These are phyloP conservation scores for Aspergillus ellipticus DNA, from an alignment of 495 filamentous ascomycete species.

Conservation along the genomic window DNA sequence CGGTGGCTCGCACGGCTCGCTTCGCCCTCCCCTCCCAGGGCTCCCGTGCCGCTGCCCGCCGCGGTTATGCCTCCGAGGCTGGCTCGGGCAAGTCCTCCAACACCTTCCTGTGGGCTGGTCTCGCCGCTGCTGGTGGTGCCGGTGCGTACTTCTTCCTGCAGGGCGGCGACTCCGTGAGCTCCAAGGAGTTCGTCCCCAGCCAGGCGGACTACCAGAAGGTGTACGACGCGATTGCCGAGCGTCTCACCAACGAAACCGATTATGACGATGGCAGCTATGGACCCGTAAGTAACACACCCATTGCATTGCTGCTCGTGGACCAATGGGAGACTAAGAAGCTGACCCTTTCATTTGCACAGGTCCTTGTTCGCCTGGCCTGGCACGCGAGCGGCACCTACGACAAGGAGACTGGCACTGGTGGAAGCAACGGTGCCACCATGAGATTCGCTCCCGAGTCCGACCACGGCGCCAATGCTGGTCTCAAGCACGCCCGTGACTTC, in stretches of 20 bases:
- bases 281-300: slow-evolving; percentile 52
- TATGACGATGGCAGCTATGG: slow-evolving; percentile 97
- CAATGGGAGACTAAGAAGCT: slow-evolving; percentile 4
- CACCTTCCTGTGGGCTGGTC: slow-evolving; percentile 49
- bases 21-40: slow-evolving; percentile 57
- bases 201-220: slow-evolving; percentile 93
- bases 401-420: slow-evolving; percentile 82
- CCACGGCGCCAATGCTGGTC: slow-evolving; percentile 92
- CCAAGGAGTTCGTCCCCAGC: slow-evolving; percentile 60
- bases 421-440: slow-evolving; percentile 97
- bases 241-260: slow-evolving; percentile 82
- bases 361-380: slow-evolving; percentile 82
- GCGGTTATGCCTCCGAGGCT: slow-evolving; percentile 72
- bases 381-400: slow-evolving; percentile 88
- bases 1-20: slow-evolving; percentile 52
- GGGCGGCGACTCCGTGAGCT: slow-evolving; percentile 42
- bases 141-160: slow-evolving; percentile 69
- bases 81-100: slow-evolving; percentile 49
- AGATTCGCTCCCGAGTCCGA: slow-evolving; percentile 87
- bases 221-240: slow-evolving; percentile 80
- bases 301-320: background rate
- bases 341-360: slow-evolving; percentile 25
- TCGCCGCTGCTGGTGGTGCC: slow-evolving; percentile 60
- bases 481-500: slow-evolving; percentile 86
- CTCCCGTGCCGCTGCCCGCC: slow-evolving; percentile 62